phyloP scores from a whole-genome alignment of 352 stramenopile genomes.

The Ophiocytium majus region DNA sequence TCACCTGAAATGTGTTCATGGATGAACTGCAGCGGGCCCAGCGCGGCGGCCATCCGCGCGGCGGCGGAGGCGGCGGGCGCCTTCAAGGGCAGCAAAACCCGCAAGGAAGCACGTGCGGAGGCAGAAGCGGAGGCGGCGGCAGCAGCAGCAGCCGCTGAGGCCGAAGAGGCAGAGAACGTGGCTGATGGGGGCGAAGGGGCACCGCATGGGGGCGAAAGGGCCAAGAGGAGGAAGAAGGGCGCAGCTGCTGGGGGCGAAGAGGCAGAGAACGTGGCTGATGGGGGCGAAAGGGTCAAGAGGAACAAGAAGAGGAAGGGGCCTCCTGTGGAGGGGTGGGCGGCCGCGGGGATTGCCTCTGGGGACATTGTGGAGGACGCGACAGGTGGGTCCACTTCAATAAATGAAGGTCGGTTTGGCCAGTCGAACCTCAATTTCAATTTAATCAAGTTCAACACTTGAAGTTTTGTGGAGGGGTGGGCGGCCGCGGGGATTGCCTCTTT shows the following conservation, averaged over 20 bases:
- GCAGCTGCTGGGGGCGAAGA: no score
- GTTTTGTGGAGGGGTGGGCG: slow-evolving; percentile 34
- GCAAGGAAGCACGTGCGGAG: neutral
- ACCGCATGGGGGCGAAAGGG: neutral
- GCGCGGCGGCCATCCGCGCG: neutral
- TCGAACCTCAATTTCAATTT: no score
- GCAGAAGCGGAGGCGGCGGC: neutral
- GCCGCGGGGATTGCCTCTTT: slow-evolving; percentile 38
- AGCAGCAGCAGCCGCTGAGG: neutral
- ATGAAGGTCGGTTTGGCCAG: no score
- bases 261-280: neutral
- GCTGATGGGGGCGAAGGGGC: neutral
- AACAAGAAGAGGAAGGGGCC: slow-evolving; percentile 20
- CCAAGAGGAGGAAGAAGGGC: neutral
- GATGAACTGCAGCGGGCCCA: neutral
- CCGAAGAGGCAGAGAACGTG: no score
- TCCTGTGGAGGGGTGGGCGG: slow-evolving; percentile 37
- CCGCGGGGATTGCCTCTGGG: slow-evolving; percentile 37
- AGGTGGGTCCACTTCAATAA: no score
- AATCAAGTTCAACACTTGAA: neutral
- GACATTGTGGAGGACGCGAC: slow-evolving; percentile 18
- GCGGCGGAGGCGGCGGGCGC: no score
- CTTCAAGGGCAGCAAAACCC: neutral
- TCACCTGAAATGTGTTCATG: neutral
- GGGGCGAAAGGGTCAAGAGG: neutral